Base-by-base conservation (phyloP, 306 rosid species). In the Cucumis cinereus region DNA sequence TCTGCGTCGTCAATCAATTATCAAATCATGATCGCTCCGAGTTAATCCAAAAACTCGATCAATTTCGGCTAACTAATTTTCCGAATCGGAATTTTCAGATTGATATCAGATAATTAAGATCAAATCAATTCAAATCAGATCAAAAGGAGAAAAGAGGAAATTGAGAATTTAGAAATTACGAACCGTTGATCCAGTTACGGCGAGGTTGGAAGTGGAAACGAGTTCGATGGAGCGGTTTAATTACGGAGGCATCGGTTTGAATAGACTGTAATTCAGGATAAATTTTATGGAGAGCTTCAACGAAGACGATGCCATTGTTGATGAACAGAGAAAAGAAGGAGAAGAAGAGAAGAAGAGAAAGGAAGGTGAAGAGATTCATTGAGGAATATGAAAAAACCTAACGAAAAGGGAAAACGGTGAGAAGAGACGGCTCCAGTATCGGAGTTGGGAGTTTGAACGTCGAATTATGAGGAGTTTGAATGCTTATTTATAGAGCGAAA, bases 121-220 rank as follows among this genome's bases (percentile, higher is more conserved):
- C 11, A 30, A 13, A 45, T 45, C 16, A 45, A 7, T 13, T 26
- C 38, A 33, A 30, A 61, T 61, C 20, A 61, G 8, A 61, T 7
- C 5, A 30, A 6, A 8, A 7, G n/a, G 0, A 60, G 10, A 26
- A 14, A 1, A 59, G 66, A 61, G 15, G 12, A 9, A 33, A 3
- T 1, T 17, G 4, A 19, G 16, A 61, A 33, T 16, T 3, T 35
- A 24, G 35, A 68, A 20, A 22, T 10, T 10, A 66, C 26, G 30
- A 72, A 93, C 98, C 97, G 74, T 94, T 94, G 10, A 91, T 90
- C 97, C 97, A 94, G 74, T 94, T 78, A 4, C 72, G 80, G 30
- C 50, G 87, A 73, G 98, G 97, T 63, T 89, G 98, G 78, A 91
- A 94, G 63, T 94, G 98, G 68, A 47, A 94, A 2, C 82, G 88